These are phyloP conservation scores for Hanseniaspora osmophila DNA, from an alignment of 805 yeast genomes.

Conservation along the genomic window DNA sequence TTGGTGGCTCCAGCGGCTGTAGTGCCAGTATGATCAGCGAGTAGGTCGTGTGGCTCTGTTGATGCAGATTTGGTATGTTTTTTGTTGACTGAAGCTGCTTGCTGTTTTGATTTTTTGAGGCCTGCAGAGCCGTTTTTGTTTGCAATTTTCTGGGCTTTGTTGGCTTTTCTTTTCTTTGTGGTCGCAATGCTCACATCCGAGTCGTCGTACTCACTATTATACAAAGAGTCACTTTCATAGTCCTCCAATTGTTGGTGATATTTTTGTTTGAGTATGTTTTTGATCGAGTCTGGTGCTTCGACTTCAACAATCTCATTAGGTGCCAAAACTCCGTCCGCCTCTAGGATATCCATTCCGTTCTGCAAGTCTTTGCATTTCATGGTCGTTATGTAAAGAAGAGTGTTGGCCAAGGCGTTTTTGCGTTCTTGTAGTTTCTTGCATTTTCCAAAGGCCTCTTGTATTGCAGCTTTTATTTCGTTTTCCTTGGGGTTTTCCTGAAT, in stretches of 20 bases:
- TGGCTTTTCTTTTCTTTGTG: too few relatives aligned
- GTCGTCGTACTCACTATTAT: too few relatives aligned
- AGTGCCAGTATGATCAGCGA: too few relatives aligned
- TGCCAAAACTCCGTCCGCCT: constrained; percentile 15
- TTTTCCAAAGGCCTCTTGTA: neutral
- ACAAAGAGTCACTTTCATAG: neutral
- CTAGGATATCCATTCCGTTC: constrained; percentile 9
- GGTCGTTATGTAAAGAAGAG: constrained; percentile 5
- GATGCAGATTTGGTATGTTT: too few relatives aligned
- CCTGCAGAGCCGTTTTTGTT: too few relatives aligned
- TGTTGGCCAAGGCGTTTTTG: constrained; percentile 1
- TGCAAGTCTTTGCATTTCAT: constrained; percentile 2
- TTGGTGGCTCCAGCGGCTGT: too few relatives aligned
- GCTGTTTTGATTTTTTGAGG: too few relatives aligned
- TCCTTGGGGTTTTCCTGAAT: constrained; percentile 5
- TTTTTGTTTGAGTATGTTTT: neutral
- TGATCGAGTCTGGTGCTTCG: neutral
- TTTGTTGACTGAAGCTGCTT: too few relatives aligned
- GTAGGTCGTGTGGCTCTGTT: too few relatives aligned
- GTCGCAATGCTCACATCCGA: too few relatives aligned
- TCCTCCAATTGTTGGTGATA: neutral
- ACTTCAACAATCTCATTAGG: constrained; percentile 12
- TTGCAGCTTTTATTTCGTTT: constrained; percentile 1
- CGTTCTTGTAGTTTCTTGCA: neutral
- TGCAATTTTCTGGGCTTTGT: too few relatives aligned